These are phyloP conservation scores for Fusarium goolgardi DNA, from an alignment of 2,329 filamentous ascomycete species.

Conservation along the genomic window DNA sequence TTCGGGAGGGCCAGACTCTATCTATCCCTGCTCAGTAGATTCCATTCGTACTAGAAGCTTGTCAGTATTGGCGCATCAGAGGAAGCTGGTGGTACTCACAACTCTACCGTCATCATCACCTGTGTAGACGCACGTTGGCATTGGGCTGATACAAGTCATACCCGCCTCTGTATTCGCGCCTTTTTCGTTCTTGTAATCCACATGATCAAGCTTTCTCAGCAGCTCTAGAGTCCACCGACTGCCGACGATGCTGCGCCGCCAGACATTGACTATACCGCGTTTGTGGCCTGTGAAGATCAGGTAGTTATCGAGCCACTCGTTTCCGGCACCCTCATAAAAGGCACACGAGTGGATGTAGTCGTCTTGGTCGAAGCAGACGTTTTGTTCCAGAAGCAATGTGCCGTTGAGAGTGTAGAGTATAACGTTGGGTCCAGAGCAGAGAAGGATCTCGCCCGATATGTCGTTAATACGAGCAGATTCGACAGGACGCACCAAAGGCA, in stretches of 20 bases:
- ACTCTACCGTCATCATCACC: constrained; percentile 94
- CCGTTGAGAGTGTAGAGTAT: constrained; percentile 91
- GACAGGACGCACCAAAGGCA: constrained; percentile 67
- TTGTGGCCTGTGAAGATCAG: constrained; percentile 91
- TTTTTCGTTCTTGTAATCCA: constrained; percentile 72
- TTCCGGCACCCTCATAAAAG: constrained; percentile 90
- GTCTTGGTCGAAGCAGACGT: constrained; percentile 75
- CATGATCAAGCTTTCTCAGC: constrained; percentile 84
- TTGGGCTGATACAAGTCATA: constrained; percentile 87
- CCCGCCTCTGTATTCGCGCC: constrained; percentile 70
- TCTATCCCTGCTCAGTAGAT: constrained; percentile 67
- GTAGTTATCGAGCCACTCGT: constrained; percentile 90
- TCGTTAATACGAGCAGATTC: constrained; percentile 91
- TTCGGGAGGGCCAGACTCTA: constrained; percentile 55
- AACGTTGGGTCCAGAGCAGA: constrained; percentile 81
- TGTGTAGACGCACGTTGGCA: constrained; percentile 87
- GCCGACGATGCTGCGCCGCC: constrained; percentile 65
- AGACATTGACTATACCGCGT: constrained; percentile 84
- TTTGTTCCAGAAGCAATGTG: constrained; percentile 81
- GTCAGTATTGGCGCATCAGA: constrained; percentile 15
- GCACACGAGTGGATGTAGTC: constrained; percentile 85
- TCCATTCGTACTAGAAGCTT: constrained; percentile 69
- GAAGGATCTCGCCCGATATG: constrained; percentile 86
- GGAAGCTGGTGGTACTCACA: constrained; percentile 59
- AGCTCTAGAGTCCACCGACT: constrained; percentile 82